Evolutionary conservation across 257 asterid species (phyloP).

Genomic region (Solanum chaucha): DNA sequence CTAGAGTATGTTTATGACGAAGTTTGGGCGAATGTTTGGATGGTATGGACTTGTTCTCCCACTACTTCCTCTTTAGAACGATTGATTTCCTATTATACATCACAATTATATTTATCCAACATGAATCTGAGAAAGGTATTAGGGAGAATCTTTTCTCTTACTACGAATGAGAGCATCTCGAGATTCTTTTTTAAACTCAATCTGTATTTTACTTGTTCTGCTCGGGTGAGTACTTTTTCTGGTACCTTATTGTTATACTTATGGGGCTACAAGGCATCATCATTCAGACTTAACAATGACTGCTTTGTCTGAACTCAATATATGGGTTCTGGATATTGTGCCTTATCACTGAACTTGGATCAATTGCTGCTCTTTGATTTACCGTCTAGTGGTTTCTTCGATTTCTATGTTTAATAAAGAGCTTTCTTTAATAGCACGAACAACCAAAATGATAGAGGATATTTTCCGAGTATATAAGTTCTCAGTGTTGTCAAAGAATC

Average conservation of each 20-base stretch:
- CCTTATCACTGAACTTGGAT: neutral
- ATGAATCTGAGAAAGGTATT: neutral
- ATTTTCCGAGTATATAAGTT: neutral
- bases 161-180: neutral
- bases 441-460: neutral
- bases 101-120: neutral
- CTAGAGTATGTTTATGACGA: slow-evolving; percentile 80
- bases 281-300: neutral
- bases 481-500: neutral
- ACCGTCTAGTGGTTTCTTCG: neutral
- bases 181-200: neutral
- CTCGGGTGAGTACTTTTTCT: neutral
- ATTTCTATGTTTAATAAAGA: neutral
- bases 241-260: neutral
- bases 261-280: neutral
- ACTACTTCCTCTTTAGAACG: neutral
- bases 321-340: neutral
- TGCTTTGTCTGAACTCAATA: neutral
- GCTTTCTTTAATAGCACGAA: neutral
- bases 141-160: neutral
- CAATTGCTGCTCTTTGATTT: neutral
- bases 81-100: neutral
- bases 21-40: slow-evolving; percentile 95
- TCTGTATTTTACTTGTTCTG: neutral
- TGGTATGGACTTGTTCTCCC: slow-evolving; percentile 25